A percentile compares a stretch with the other conserved stretches of the same genome.
Evolutionary conservation across 176 grass and related monocot genomes (phyloP).

Genomic region (maize (Zea mays)): DNA sequence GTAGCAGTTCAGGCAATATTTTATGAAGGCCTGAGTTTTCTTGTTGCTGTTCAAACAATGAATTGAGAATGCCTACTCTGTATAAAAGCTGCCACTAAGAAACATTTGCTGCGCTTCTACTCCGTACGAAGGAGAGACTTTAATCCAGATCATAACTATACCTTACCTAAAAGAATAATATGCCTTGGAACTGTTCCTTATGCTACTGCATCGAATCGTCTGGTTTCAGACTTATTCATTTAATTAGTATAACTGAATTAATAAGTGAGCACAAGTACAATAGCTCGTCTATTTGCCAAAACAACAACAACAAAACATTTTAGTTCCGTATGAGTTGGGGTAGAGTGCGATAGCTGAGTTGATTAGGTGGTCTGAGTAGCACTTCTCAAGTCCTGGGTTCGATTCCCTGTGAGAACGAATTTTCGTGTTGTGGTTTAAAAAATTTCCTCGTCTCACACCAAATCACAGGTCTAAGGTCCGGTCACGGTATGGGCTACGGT

Average conservation of each 20-base stretch:
- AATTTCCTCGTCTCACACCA: too few species aligned
- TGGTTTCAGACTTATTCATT: background rate
- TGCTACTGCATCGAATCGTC: background rate
- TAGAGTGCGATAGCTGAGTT: too few species aligned
- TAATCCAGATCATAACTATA: background rate
- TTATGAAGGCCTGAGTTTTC: background rate
- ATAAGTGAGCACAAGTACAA: background rate
- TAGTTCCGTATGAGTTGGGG: too few species aligned
- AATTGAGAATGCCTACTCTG: background rate
- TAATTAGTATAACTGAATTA: conserved; percentile 6
- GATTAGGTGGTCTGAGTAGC: too few species aligned
- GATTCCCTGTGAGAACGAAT: too few species aligned
- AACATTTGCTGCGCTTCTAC: background rate
- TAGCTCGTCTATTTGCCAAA: too few species aligned
- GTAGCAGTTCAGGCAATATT: background rate
- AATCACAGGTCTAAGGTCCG: too few species aligned
- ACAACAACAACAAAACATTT: too few species aligned
- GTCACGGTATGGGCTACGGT: too few species aligned
- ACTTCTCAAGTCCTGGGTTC: too few species aligned
- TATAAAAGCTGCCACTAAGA: background rate
- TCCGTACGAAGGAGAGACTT: background rate
- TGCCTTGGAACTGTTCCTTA: background rate
- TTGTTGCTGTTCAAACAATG: background rate
- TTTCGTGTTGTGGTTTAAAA: too few species aligned
- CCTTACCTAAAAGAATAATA: background rate